Conservation (phyloP, 2,329 filamentous ascomycete species). For the Phialophora tarda region DNA sequence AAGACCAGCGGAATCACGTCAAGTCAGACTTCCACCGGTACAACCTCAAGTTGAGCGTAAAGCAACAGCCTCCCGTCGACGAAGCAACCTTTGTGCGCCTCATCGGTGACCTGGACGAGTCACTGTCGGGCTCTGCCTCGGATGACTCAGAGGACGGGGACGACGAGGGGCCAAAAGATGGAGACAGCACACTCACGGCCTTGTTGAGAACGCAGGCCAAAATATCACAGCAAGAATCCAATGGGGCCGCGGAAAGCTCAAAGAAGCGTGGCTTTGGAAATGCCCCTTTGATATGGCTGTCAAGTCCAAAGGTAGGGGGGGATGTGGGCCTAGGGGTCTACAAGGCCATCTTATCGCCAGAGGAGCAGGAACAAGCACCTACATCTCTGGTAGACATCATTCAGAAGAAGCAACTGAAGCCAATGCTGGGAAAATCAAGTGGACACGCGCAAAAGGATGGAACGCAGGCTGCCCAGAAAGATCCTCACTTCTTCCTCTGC, state of each 20-base stretch:
- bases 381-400: conserved; percentile 69
- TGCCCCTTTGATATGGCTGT: conserved; percentile 83
- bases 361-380: conserved; percentile 70
- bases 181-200: conserved; percentile 73
- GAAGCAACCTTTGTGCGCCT: conserved; percentile 87
- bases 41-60: conserved; percentile 89
- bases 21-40: conserved; percentile 92
- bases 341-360: conserved; percentile 74
- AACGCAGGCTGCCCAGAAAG: conserved; percentile 60
- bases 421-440: conserved; percentile 55
- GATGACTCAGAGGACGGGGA: conserved; percentile 70
- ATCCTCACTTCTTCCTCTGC: conserved; percentile 90
- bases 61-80: conserved; percentile 71
- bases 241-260: conserved; percentile 54
- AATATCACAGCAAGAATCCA: conserved; percentile 60
- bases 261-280: conserved; percentile 66
- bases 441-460: conserved; percentile 45
- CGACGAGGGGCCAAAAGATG: conserved; percentile 51
- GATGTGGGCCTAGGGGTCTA: conserved; percentile 88
- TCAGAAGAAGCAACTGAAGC: conserved; percentile 75
- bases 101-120: conserved; percentile 86
- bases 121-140: conserved; percentile 77
- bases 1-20: conserved; percentile 83
- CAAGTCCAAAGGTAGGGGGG: conserved; percentile 72
- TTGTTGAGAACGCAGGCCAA: conserved; percentile 83